Evolutionary conservation across 371 early-diverging fungal genomes (phyloP).

Genomic region (Chytridium lagenaria): DNA sequence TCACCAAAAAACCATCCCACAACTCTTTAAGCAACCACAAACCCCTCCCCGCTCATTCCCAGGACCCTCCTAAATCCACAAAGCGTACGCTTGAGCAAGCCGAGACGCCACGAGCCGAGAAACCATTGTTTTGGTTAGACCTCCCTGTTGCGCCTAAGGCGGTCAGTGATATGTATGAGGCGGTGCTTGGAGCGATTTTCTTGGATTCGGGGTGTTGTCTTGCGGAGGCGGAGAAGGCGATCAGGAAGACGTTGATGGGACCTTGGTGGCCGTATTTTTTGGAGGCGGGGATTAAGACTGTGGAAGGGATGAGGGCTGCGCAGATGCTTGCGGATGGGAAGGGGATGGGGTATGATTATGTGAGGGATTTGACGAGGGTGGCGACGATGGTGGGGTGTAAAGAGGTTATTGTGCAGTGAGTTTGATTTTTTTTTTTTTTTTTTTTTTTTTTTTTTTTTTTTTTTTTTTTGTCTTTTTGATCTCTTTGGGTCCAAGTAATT

Average conservation of each 20-base stretch:
- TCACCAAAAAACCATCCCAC: not conserved
- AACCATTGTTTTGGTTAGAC: slow-evolving; percentile 43
- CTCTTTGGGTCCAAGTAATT: no score
- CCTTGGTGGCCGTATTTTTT: slow-evolving; percentile 40
- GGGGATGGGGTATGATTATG: slow-evolving; percentile 13
- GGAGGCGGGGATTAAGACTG: not conserved
- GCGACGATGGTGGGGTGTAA: slow-evolving; percentile 10
- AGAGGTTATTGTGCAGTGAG: slow-evolving; percentile 25
- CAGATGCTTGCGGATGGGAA: not conserved
- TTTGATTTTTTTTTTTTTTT: not conserved
- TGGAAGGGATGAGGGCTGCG: not conserved
- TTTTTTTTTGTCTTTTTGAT: no score
- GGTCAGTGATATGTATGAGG: slow-evolving; percentile 86
- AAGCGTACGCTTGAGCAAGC: no score
- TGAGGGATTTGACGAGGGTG: slow-evolving; percentile 10
- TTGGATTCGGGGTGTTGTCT: slow-evolving; percentile 66
- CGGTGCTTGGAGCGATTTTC: slow-evolving; percentile 87
- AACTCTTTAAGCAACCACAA: not conserved
- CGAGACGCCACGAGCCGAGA: no score
- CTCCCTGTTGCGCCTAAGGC: slow-evolving; percentile 77
- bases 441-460: not conserved
- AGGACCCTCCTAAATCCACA: no score
- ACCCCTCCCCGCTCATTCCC: no score
- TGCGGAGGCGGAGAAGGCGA: slow-evolving; percentile 27
- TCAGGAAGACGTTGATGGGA: slow-evolving; percentile 39